Conservation (phyloP, 2,329 filamentous ascomycete species). For the Penicillium sp. region DNA sequence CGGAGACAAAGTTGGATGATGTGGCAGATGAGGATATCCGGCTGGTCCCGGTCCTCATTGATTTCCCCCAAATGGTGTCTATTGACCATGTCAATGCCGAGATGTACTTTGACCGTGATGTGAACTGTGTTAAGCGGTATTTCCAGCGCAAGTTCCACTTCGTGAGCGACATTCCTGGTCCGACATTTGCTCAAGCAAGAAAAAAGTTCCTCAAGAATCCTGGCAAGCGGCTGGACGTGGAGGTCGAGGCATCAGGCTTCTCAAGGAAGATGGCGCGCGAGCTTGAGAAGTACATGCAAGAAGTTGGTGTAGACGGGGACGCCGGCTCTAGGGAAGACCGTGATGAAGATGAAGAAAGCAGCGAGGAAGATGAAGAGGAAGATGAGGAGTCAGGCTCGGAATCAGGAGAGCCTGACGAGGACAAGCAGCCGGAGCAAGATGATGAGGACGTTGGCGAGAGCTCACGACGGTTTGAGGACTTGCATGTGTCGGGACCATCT, state of each 20-base stretch:
- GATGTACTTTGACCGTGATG: constrained; percentile 96
- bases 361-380: constrained; percentile 41
- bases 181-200: constrained; percentile 80
- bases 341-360: constrained; percentile 40
- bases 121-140: constrained; percentile 92
- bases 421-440: constrained; percentile 18
- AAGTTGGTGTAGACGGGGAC: constrained; percentile 60
- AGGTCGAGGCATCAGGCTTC: constrained; percentile 90
- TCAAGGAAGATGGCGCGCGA: constrained; percentile 97
- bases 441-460: constrained; percentile 27
- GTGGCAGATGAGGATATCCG: constrained; percentile 43
- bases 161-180: constrained; percentile 74
- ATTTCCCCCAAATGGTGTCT: constrained; percentile 98
- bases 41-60: constrained; percentile 82
- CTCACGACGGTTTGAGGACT: constrained; percentile 31
- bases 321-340: constrained; percentile 37
- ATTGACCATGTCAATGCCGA: constrained; percentile 91
- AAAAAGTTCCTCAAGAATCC: constrained; percentile 66
- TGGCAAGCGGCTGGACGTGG: constrained; percentile 73
- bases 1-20: constrained; percentile 22
- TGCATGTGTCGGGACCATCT: constrained; percentile 32
- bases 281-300: constrained; percentile 83
- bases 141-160: constrained; percentile 90
- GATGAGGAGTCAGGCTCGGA: constrained; percentile 15
- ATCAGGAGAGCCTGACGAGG: constrained; percentile 30